A percentile compares a stretch with the other conserved stretches of the same genome.
These are phyloP conservation scores for Alternaria atra DNA, from an alignment of 2,329 filamentous ascomycete species.

Conservation along the genomic window DNA sequence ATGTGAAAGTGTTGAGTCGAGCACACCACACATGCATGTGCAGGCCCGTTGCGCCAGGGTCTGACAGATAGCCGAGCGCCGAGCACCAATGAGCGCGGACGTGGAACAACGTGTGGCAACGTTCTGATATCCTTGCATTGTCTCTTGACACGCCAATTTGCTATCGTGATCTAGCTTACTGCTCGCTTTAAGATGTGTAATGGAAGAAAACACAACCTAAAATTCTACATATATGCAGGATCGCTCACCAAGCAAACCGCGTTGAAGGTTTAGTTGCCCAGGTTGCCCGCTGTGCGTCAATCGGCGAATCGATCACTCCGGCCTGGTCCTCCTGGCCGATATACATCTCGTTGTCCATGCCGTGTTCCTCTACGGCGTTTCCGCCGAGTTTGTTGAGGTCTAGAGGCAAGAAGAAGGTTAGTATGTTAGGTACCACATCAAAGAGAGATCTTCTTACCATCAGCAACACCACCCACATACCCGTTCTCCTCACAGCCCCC, in stretches of 20 bases:
- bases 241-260: not conserved
- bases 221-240: not conserved
- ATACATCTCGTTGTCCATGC: not conserved
- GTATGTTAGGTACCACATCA: not conserved
- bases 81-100: conserved; percentile 20
- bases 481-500: not conserved
- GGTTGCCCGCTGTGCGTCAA: not conserved
- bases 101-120: conserved; percentile 6
- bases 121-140: not conserved
- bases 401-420: not conserved
- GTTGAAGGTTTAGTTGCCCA: not conserved
- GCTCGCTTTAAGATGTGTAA: not conserved
- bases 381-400: not conserved
- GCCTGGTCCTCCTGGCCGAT: not conserved
- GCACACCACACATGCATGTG: conserved; percentile 1
- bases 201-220: not conserved
- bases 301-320: not conserved
- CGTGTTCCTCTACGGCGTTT: not conserved
- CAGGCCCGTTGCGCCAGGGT: conserved; percentile 24
- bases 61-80: conserved; percentile 16
- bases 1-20: conserved; percentile 36
- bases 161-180: not conserved
- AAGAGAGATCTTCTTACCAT: not conserved
- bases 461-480: not conserved
- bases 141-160: not conserved